Evolutionary conservation across 202 grass and related monocot genomes (phyloP).

Genomic region (Brachypodium distachyon): DNA sequence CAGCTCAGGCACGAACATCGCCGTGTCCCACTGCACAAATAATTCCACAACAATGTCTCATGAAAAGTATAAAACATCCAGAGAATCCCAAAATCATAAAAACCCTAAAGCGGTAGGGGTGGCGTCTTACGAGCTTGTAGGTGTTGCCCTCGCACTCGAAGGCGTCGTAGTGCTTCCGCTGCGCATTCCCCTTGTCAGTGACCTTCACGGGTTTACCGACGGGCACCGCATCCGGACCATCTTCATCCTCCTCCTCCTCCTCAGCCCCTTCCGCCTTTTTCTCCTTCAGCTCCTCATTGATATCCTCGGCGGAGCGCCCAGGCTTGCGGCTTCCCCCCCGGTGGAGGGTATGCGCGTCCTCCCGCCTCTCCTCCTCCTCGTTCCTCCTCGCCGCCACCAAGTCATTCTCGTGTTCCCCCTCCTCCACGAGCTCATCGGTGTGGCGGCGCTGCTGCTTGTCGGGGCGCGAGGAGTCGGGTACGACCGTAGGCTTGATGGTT

Average conservation of each 20-base stretch:
- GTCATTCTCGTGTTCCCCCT: slow-evolving; percentile 23
- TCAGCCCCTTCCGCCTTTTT: slow-evolving; percentile 10
- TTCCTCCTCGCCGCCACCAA: slow-evolving; percentile 25
- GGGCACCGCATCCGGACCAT: slow-evolving; percentile 53
- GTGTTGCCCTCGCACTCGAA: slow-evolving; percentile 83
- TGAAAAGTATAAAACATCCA: background rate
- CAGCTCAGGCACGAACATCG: slow-evolving; percentile 70
- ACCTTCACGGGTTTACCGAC: slow-evolving; percentile 53
- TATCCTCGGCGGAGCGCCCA: slow-evolving; percentile 19
- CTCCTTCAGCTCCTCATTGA: slow-evolving; percentile 21
- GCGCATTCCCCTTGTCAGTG: slow-evolving; percentile 54
- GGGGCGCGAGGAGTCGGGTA: slow-evolving; percentile 11
- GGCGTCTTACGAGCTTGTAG: slow-evolving; percentile 59
- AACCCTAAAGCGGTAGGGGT: background rate
- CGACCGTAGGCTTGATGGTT: background rate
- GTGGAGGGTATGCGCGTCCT: slow-evolving; percentile 20
- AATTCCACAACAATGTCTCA: background rate
- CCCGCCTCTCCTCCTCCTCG: slow-evolving; percentile 26
- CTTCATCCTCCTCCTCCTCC: slow-evolving; percentile 28
- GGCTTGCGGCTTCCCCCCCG: slow-evolving; percentile 13
- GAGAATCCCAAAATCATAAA: slow-evolving; percentile 12
- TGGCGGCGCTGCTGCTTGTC: slow-evolving; percentile 32
- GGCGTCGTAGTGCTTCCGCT: slow-evolving; percentile 54
- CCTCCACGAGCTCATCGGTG: slow-evolving; percentile 26
- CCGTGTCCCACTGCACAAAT: slow-evolving; percentile 68